Percentiles rank a stretch among this genome's conserved stretches.
Evolutionary conservation across 163 green algal genomes (phyloP).

Genomic region (Chloroidium sp.): DNA sequence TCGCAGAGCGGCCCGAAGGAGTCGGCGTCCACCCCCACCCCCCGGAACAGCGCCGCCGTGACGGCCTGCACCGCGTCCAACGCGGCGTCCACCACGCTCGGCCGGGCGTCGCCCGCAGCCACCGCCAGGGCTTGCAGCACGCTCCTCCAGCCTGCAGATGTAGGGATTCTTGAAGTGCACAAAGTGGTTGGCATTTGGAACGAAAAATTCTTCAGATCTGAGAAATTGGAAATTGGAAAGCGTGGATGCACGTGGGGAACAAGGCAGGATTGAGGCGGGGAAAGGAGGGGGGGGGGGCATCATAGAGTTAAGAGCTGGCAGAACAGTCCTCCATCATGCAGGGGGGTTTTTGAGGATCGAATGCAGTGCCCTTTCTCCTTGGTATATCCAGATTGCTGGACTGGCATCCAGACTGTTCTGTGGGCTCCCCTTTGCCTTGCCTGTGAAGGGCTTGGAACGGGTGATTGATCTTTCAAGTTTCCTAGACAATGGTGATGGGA

Average conservation of each 20-base stretch:
- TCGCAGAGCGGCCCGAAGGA: constrained; percentile 8
- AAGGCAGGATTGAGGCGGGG: neutral
- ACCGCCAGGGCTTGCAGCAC: constrained; percentile 47
- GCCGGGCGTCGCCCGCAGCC: constrained; percentile 38
- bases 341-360: neutral
- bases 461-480: neutral
- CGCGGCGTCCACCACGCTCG: constrained; percentile 40
- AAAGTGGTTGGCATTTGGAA: too few species aligned
- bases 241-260: neutral
- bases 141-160: constrained; percentile 43
- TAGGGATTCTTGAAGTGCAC: neutral
- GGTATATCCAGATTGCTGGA: neutral
- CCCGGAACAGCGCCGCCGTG: constrained; percentile 20
- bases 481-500: neutral
- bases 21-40: constrained; percentile 11
- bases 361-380: neutral
- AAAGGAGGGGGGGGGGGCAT: too few species aligned
- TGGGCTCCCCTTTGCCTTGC: neutral
- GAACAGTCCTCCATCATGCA: neutral
- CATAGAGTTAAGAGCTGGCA: too few species aligned
- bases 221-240: neutral
- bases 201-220: neutral
- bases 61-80: constrained; percentile 40
- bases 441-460: neutral
- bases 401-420: neutral